phyloP scores from a whole-genome alignment of 768 basidiomycete species.

The Pholiota molesta region DNA sequence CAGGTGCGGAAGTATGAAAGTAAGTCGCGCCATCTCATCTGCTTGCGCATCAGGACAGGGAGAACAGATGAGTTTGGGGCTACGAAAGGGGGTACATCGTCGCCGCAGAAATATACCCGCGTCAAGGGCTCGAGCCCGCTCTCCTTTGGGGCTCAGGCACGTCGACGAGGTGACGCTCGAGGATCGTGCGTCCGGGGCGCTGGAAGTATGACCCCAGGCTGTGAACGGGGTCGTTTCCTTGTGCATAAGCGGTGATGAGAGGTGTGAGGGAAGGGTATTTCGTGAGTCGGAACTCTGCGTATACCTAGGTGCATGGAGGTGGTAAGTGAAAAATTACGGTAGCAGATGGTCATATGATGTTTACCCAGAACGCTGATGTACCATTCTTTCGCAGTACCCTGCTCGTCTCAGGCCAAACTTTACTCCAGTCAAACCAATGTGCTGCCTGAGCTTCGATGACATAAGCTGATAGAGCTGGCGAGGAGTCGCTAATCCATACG shows the following conservation, averaged over 20 bases:
- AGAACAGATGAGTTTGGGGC: slow-evolving; percentile 27
- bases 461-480: background rate
- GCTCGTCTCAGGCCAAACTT: slow-evolving; percentile 69
- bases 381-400: slow-evolving; percentile 64
- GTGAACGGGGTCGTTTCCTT: slow-evolving; percentile 53
- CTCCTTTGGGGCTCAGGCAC: slow-evolving; percentile 55
- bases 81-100: slow-evolving; percentile 41
- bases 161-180: slow-evolving; percentile 69
- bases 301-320: slow-evolving; percentile 37
- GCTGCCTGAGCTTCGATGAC: slow-evolving; percentile 63
- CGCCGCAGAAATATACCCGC: slow-evolving; percentile 59
- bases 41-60: slow-evolving; percentile 59
- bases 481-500: background rate
- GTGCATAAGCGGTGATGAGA: slow-evolving; percentile 63
- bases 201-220: slow-evolving; percentile 79
- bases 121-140: slow-evolving; percentile 45
- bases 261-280: slow-evolving; percentile 58
- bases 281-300: slow-evolving; percentile 76
- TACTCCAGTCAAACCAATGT: slow-evolving; percentile 82
- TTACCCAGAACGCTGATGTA: slow-evolving; percentile 75
- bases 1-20: slow-evolving; percentile 72
- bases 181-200: slow-evolving; percentile 76
- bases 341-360: slow-evolving; percentile 15
- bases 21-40: slow-evolving; percentile 67
- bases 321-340: background rate